Evolutionary conservation across 371 early-diverging fungal genomes (phyloP), one percentile per base, ranked within the genome.

Genomic region (Parasitella parasitica): DNA sequence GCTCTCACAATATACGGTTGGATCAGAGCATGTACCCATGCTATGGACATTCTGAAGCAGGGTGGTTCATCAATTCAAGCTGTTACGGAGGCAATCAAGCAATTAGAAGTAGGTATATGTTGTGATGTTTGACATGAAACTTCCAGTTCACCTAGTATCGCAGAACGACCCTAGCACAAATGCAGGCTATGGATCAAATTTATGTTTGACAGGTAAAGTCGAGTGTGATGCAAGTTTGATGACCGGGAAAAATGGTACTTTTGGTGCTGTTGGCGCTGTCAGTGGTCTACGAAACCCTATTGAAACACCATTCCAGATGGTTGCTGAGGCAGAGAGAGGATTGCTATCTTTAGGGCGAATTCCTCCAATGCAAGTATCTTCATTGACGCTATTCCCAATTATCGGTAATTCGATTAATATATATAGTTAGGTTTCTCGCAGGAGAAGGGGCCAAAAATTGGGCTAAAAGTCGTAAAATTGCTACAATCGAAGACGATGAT

Each of bases 191-290:
- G 96, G 95, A 1, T 91, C 94, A 0, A 96, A 94, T 68, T 78
- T 95, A 27, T 90, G 87, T n/a, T 63, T 88, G 1, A 63, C 74
- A 2, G 93, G 92, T 0, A 76, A 73, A 1, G 92, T 94, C 4
- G 93, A 94, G 70, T 94, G 94, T 63, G 96, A 96, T 69, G 96
- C 96, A 12, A 73, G 89, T 32, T 67, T 93, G n/a, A 94, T 94
- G 94, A 73, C 86, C 59, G 86, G 85, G 0, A 62, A 69, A n/a
- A 72, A 72, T 0, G 80, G 85, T 2, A 73, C 76, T 5, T 94
- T 91, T 81, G 94, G 92, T 1, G 89, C 89, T 3, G 90, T 95
- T 0, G 94, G 90, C 0, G 91, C 92, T 11, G 83, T 86, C 0
- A 67, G 82, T 54, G 91, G 87, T 3, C 67, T 93, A 27, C 72